Conservation (phyloP, 2,329 filamentous ascomycete genomes). For the Aspergillus uvarum region DNA sequence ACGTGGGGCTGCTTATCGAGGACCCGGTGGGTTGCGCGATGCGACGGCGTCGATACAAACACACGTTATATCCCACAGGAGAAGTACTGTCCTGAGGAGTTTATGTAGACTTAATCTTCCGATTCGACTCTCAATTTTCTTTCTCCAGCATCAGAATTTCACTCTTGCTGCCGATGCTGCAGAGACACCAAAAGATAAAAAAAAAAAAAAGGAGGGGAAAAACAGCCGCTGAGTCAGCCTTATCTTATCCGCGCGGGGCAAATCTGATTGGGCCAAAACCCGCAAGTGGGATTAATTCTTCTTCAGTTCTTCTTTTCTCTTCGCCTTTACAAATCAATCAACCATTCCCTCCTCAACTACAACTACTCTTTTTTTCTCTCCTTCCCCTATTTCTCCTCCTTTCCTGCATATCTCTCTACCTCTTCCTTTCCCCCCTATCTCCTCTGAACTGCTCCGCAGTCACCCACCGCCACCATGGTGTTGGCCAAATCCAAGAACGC, state of each 20-base stretch:
- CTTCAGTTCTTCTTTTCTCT: background rate
- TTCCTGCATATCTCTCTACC: slow-evolving; percentile 6
- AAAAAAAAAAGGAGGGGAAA: background rate
- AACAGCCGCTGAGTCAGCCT: slow-evolving; percentile 27
- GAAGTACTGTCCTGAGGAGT: no score
- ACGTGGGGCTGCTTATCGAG: background rate
- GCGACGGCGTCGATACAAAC: no score
- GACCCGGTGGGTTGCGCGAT: background rate
- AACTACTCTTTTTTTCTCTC: background rate
- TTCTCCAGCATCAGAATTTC: no score
- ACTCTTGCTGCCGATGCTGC: no score
- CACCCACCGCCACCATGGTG: slow-evolving; percentile 56
- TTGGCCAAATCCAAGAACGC: slow-evolving; percentile 91
- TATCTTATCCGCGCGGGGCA: slow-evolving; percentile 27
- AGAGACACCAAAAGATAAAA: no score
- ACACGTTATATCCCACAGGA: no score
- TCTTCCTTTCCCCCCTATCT: slow-evolving; percentile 13
- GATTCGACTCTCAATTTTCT: no score
- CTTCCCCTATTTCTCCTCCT: background rate
- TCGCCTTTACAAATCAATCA: slow-evolving; percentile 2
- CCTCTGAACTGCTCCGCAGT: slow-evolving; percentile 1
- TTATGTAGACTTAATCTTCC: no score
- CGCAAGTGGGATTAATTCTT: background rate
- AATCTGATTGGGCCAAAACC: slow-evolving; percentile 1
- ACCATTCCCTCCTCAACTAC: background rate